Percentiles rank a stretch among this genome's conserved stretches.
phyloP scores from a whole-genome alignment of 441 rosid species.

The Populus hybrid region DNA sequence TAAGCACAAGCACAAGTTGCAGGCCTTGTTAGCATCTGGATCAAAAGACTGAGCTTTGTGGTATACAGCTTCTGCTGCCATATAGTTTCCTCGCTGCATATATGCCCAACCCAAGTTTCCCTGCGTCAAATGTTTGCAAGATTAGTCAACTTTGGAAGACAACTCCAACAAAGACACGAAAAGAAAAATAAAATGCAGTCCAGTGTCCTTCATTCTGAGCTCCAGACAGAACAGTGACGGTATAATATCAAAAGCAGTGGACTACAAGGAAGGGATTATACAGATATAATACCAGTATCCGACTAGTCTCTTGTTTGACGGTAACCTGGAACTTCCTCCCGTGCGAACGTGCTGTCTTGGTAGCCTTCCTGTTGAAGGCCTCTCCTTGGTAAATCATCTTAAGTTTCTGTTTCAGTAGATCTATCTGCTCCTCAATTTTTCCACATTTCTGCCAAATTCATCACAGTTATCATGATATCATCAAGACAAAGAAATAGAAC shows the following conservation, averaged over 20 bases:
- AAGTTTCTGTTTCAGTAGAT: slow-evolving; percentile 72
- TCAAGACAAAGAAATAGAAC: not conserved
- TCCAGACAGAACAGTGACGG: not conserved
- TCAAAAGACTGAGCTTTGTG: slow-evolving; percentile 70
- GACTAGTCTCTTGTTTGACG: slow-evolving; percentile 76
- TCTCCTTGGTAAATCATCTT: slow-evolving; percentile 84
- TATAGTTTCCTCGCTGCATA: slow-evolving; percentile 75
- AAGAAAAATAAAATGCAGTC: not conserved
- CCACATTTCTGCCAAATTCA: slow-evolving; percentile 79
- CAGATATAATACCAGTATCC: slow-evolving; percentile 55
- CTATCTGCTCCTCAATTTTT: slow-evolving; percentile 74
- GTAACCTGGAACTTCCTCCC: slow-evolving; percentile 95
- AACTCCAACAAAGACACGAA: not conserved
- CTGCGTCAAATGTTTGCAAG: slow-evolving; percentile 18
- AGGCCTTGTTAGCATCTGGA: slow-evolving; percentile 71
- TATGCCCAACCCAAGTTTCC: slow-evolving; percentile 99
- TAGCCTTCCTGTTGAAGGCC: slow-evolving; percentile 81
- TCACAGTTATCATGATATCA: slow-evolving; percentile 51
- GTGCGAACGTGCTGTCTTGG: slow-evolving; percentile 88
- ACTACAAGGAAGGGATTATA: not conserved
- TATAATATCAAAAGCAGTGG: not conserved
- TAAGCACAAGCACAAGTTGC: slow-evolving; percentile 71
- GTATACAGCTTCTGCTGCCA: slow-evolving; percentile 79
- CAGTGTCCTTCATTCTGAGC: too few species aligned
- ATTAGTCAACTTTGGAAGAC: not conserved